Evolutionary conservation across 1,284 basidiomycete species (phyloP), one percentile per base, ranked within the genome.

Genomic region (Ustilago trichophora): DNA sequence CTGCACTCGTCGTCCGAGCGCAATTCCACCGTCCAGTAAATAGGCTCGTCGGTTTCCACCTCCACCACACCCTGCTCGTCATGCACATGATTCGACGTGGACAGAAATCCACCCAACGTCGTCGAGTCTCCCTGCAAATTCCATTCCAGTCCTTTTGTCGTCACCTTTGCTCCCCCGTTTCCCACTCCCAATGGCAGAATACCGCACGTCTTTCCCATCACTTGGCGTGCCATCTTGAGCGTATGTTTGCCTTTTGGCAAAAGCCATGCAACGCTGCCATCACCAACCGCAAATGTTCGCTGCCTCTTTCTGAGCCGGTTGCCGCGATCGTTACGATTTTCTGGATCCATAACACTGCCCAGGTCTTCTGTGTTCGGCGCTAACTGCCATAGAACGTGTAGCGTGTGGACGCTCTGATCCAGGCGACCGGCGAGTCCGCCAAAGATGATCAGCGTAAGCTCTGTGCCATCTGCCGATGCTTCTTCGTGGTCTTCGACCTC

Each of bases 391-490:
- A 98, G 83, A 32, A 90, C 87, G 5, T 92, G 91, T 25, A 98
- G 85, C 0, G 92, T 91, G 75, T 97, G 93, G 3, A 95, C 84
- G 0, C 93, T 97, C 79, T 98, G 95, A 78, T 98, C 96, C 4
- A 98, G 84, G 12, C 95, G 87, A 0, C 95, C 96, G 1, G 90
- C 86, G 2, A 98, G 84, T 0, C 95, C 95, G 5, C 95, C 94
- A 2, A 94, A 86, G 41, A 98, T 83, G 43, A 98, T 83, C 12
- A 93, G 85, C 2, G 63, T 54, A 10, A 58, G 38, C 19, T 67
- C 52, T 16, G 34, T 16, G 1, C 54, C 18, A n/a, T 27, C 34
- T 11, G 45, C 31, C 11, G 73, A 73, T 69, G 88, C 87, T 50
- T 83, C 80, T 67, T 87, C 88, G 47, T 86, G 58, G 21, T 75